Base-by-base conservation (phyloP, 805 yeast genomes). In the Yarrowia hollandica region DNA sequence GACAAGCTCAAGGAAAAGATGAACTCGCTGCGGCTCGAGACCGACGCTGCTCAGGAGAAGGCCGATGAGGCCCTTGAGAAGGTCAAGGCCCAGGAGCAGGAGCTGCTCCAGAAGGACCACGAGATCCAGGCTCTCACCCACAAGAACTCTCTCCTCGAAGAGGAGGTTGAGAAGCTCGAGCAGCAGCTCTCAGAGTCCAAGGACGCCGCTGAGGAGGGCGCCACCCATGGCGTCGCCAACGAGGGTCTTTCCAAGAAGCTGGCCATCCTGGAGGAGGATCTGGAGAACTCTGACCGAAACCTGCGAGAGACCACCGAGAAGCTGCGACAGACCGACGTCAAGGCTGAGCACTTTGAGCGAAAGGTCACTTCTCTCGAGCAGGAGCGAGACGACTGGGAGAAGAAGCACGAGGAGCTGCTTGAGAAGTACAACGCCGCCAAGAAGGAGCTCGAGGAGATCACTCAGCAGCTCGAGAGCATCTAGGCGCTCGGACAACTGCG, bases 41-140 rank as follows among this genome's bases (percentile, higher is more conserved):
- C 96, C 66, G 99, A 94, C 79, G 79, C 86, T 68, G 95, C 99
- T 90, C 97, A 92, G 79, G 97, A 90, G 74, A 89, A 90, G 79
- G 85, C 94, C 62, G 99, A 94, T 71, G 96, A 88, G 69, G 82
- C 88, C 69, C 76, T 84, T 62, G 83, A 80, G 64, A 85, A 84
- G 73, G 83, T 88, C 77, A 94, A 91, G 81, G 86, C 80, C 71
- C 80, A 92, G 74, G 98, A 92, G 75, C 97, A 92, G 77, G 96
- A 90, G 71, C 81, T 82, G 71, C 79, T 88, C 66, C 92, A 89
- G 66, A 91, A 91, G 78, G 99, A 94, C 74, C 92, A 94, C 79
- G 94, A 89, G 74, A 90, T 94, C 74, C 90, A 90, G 72, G 81
- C 97, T 5, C 82, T 94, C 75, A 85, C 91, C 64, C 90, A 95